These are phyloP conservation scores for Ceratobasidium sp. DNA, from an alignment of 1,284 basidiomycete genomes.

Conservation along the genomic window DNA sequence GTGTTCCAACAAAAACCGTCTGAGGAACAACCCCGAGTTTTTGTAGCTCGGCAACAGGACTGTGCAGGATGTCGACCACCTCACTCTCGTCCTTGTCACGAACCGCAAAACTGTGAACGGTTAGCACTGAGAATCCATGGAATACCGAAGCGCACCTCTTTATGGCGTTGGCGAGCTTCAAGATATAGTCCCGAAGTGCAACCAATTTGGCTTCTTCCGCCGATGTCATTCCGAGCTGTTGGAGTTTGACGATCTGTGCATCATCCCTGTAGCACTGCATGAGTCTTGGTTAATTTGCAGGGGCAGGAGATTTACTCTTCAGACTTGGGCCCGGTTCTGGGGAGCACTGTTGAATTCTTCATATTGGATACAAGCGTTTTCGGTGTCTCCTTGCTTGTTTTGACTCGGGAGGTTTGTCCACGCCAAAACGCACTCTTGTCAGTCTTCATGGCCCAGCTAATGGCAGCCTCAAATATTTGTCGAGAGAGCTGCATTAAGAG, in stretches of 20 bases:
- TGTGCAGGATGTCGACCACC: constrained; percentile 64
- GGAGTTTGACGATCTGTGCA: constrained; percentile 70
- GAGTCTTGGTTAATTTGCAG: not conserved
- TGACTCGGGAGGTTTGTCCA: constrained; percentile 54
- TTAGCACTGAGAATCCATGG: not conserved
- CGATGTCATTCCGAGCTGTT: constrained; percentile 81
- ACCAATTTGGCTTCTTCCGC: constrained; percentile 82
- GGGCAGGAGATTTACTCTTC: constrained; percentile 69
- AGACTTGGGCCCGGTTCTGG: constrained; percentile 60
- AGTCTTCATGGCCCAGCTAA: constrained; percentile 85
- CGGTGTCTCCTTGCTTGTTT: constrained; percentile 61
- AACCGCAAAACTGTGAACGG: constrained; percentile 62
- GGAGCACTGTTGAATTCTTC: constrained; percentile 58
- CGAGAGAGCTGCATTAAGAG: constrained; percentile 69
- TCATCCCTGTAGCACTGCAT: constrained; percentile 67
- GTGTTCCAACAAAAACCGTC: constrained; percentile 86
- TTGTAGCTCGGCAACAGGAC: constrained; percentile 70
- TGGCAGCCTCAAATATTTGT: constrained; percentile 83
- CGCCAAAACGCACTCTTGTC: constrained; percentile 82
- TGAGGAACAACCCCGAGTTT: constrained; percentile 92
- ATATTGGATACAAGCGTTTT: constrained; percentile 71
- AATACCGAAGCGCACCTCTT: constrained; percentile 56
- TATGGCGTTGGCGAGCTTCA: constrained; percentile 77
- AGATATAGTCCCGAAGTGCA: constrained; percentile 86
- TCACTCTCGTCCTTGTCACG: constrained; percentile 67